phyloP scores from a whole-genome alignment of 495 filamentous ascomycete species.

The Penicillium silybi region DNA sequence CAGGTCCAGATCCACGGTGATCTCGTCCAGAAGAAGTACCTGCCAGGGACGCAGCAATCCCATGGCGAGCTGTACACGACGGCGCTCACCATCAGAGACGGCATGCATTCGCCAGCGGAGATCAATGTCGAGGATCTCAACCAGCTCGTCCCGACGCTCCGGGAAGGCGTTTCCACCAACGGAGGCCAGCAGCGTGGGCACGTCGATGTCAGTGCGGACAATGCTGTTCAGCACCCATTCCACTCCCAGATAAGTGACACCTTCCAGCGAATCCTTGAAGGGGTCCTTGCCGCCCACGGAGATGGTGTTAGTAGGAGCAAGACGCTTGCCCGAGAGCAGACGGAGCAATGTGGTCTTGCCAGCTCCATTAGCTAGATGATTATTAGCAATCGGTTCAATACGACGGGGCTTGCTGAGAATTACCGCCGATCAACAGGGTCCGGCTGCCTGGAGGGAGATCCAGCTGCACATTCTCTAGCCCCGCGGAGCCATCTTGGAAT shows the following conservation, averaged over 20 bases:
- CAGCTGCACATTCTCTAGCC: constrained; percentile 66
- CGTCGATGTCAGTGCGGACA: constrained; percentile 90
- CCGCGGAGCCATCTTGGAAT: constrained; percentile 76
- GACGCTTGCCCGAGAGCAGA: constrained; percentile 84
- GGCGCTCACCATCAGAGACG: constrained; percentile 84
- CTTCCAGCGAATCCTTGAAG: constrained; percentile 81
- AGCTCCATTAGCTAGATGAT: constrained; percentile 75
- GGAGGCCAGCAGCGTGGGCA: constrained; percentile 74
- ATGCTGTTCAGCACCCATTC: constrained; percentile 99
- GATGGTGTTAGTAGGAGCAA: constrained; percentile 72
- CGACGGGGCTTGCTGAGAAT: constrained; percentile 2
- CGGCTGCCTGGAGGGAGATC: constrained; percentile 76
- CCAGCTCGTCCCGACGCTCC: constrained; percentile 77
- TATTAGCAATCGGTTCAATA: background rate
- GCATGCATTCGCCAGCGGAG: constrained; percentile 90
- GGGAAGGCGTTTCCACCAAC: constrained; percentile 84
- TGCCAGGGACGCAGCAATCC: constrained; percentile 90
- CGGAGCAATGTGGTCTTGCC: constrained; percentile 96
- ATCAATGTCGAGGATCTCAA: constrained; percentile 88
- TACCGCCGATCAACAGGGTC: constrained; percentile 89
- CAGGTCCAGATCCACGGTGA: constrained; percentile 94
- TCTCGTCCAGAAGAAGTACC: constrained; percentile 88
- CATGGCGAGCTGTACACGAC: constrained; percentile 94
- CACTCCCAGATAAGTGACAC: constrained; percentile 92
- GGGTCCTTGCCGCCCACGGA: constrained; percentile 79